Evolutionary conservation across 768 basidiomycete species (phyloP).

Genomic region (Collybia sordida): DNA sequence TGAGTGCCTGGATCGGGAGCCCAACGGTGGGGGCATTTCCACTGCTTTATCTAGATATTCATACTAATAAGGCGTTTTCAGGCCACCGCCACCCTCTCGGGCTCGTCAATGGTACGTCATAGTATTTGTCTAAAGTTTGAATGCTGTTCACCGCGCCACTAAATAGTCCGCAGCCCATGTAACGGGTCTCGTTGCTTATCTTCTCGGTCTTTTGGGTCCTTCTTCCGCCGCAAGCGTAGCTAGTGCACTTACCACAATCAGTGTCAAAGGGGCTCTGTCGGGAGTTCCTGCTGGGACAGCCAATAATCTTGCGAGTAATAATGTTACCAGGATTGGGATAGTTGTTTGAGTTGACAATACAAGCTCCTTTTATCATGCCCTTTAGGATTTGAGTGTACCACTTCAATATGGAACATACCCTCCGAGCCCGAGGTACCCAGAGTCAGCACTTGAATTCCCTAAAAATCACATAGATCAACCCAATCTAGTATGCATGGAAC

Average conservation of each 20-base stretch:
- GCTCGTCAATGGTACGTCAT: conserved; percentile 4
- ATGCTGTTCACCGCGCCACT: not conserved
- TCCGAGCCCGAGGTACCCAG: no score
- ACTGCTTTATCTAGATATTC: no score
- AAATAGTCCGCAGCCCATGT: conserved; percentile 15
- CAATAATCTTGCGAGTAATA: conserved; percentile 11
- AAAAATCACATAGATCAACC: no score
- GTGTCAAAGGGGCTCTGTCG: conserved; percentile 8
- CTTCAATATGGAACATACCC: no score
- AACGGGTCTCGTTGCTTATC: conserved; percentile 17
- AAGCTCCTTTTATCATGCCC: not conserved
- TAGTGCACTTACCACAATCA: conserved; percentile 1
- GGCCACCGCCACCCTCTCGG: conserved; percentile 7
- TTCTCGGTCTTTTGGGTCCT: conserved; percentile 1
- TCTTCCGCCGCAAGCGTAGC: not conserved
- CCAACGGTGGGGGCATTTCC: conserved; percentile 4
- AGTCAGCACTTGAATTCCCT: no score
- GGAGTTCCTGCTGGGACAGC: conserved; percentile 10
- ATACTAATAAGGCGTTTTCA: not conserved
- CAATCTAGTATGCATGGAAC: no score
- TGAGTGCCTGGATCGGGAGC: conserved; percentile 14
- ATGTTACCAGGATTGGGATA: conserved; percentile 10
- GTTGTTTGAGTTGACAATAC: conserved; percentile 12
- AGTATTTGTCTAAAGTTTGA: not conserved
- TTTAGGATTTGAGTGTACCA: no score